Evolutionary conservation across 2,329 filamentous ascomycete genomes (phyloP).

Genomic region (Rhinocladiella similis): DNA sequence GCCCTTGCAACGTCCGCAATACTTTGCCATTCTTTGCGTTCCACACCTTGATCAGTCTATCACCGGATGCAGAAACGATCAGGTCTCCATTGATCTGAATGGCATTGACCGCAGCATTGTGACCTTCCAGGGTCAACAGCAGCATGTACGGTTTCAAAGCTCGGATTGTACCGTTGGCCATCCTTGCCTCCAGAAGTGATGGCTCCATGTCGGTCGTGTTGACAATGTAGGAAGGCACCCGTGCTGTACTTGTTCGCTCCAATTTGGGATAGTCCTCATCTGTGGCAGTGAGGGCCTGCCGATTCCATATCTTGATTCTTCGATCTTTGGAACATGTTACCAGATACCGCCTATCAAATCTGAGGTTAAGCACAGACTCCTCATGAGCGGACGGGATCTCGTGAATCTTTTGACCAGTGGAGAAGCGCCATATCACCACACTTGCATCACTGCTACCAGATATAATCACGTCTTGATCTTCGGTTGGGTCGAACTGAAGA

Average conservation of each 20-base stretch:
- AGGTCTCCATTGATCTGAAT: conserved; percentile 85
- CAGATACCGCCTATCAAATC: conserved; percentile 86
- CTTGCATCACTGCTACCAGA: conserved; percentile 91
- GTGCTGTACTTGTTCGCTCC: conserved; percentile 34
- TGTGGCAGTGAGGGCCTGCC: conserved; percentile 59
- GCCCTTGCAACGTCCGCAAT: conserved; percentile 76
- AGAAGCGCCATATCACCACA: conserved; percentile 91
- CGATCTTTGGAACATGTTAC: conserved; percentile 98
- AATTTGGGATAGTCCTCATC: conserved; percentile 46
- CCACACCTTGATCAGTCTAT: conserved; percentile 93
- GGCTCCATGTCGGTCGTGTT: conserved; percentile 48
- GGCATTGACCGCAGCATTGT: conserved; percentile 90
- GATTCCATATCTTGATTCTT: conserved; percentile 94
- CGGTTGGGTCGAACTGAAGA: conserved; percentile 87
- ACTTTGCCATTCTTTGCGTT: conserved; percentile 79
- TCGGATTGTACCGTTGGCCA: conserved; percentile 43
- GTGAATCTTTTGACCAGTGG: conserved; percentile 80
- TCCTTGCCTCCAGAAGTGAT: conserved; percentile 42
- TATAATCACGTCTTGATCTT: conserved; percentile 87
- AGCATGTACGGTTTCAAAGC: conserved; percentile 67
- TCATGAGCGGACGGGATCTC: conserved; percentile 74
- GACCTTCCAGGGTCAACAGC: conserved; percentile 78
- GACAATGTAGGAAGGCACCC: conserved; percentile 55
- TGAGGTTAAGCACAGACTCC: conserved; percentile 90
- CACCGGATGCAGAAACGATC: conserved; percentile 92